phyloP scores from a whole-genome alignment of 768 basidiomycete genomes.

The Podaxis sp. region DNA sequence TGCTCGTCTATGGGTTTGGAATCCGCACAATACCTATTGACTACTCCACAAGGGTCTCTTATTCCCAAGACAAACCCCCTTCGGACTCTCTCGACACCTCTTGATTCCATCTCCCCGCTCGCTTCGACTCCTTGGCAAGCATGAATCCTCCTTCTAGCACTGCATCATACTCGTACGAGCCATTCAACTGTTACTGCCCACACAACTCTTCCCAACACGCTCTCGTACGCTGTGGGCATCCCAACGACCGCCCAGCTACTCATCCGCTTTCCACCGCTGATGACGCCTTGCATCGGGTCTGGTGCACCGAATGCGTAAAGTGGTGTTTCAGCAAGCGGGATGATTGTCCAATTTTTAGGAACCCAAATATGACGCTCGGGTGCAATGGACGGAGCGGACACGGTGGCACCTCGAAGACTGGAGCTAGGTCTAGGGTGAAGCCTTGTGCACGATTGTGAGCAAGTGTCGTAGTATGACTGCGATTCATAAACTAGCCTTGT shows the following conservation, averaged over 20 bases:
- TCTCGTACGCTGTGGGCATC: constrained; percentile 29
- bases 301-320: constrained; percentile 28
- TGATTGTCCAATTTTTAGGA: constrained; percentile 8
- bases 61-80: neutral
- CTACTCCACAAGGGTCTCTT: neutral
- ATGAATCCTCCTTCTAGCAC: constrained; percentile 8
- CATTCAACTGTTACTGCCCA: constrained; percentile 19
- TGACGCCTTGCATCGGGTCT: constrained; percentile 30
- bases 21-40: neutral
- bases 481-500: neutral
- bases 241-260: constrained; percentile 23
- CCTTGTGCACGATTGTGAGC: constrained; percentile 13
- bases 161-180: constrained; percentile 18
- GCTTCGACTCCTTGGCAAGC: neutral
- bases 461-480: neutral
- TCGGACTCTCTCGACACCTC: neutral
- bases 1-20: neutral
- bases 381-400: neutral
- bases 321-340: constrained; percentile 24
- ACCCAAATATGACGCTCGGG: neutral
- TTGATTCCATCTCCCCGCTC: neutral
- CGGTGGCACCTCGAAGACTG: neutral
- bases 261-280: constrained; percentile 24
- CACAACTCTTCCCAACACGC: constrained; percentile 22
- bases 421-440: neutral